phyloP scores from a whole-genome alignment of 2,329 filamentous ascomycete species.

The Claviceps pazoutovae region DNA sequence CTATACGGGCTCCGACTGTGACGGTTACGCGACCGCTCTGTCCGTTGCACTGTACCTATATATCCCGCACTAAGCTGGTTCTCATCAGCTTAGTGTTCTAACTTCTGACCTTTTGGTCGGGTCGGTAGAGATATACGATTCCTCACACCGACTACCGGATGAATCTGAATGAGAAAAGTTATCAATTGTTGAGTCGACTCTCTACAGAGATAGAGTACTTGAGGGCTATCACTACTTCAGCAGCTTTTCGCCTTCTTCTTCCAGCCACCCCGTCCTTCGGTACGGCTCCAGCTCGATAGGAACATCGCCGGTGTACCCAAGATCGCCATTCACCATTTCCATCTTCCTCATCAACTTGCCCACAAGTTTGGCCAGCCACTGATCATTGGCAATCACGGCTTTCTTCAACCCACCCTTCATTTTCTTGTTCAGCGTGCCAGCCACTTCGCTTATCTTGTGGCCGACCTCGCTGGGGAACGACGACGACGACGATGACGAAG shows the following conservation, averaged over 20 bases:
- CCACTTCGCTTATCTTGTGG: constrained; percentile 3
- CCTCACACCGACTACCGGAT: no score
- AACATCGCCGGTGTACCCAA: constrained; percentile 3
- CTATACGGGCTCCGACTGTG: no score
- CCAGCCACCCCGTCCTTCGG: constrained; percentile 2
- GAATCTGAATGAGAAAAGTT: no score
- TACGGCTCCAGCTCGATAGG: constrained; percentile 1
- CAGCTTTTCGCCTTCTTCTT: constrained; percentile 19
- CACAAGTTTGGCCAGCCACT: constrained; percentile 4
- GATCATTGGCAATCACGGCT: constrained; percentile 13
- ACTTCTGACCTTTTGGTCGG: no score
- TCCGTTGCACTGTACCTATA: no score
- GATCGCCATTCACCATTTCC: constrained; percentile 2
- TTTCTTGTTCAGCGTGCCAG: constrained; percentile 22
- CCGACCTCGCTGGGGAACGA: background rate
- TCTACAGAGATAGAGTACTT: no score
- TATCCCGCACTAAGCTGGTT: no score
- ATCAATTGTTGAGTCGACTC: no score
- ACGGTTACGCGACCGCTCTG: no score
- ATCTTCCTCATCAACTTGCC: constrained; percentile 4
- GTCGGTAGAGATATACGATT: no score
- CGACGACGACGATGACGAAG: background rate
- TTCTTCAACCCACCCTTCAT: constrained; percentile 37
- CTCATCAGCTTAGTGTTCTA: no score
- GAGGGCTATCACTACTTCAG: constrained; percentile 17